Conservation (phyloP, 1,284 basidiomycete species). For the Tilletia setariae region DNA sequence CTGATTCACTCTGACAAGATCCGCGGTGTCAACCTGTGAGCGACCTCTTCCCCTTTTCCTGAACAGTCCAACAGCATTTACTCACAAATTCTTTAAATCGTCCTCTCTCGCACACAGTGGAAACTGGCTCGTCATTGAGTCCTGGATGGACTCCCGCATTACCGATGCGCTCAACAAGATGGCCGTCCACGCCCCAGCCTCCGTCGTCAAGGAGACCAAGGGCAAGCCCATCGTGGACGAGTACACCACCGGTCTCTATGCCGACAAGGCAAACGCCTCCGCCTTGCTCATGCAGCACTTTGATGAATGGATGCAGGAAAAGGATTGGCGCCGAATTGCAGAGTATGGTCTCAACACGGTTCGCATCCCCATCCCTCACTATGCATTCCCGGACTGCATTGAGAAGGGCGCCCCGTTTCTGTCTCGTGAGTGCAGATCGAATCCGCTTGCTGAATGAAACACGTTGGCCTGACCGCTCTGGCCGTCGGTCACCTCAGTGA, state of each 20-base stretch:
- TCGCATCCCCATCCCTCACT: constrained; percentile 17
- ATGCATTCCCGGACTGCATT: constrained; percentile 15
- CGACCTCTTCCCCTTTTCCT: background rate
- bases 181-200: constrained; percentile 36
- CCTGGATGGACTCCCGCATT: constrained; percentile 23
- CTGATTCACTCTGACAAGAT: constrained; percentile 8
- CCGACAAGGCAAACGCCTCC: background rate
- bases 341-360: constrained; percentile 24
- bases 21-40: constrained; percentile 14
- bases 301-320: constrained; percentile 17
- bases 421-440: background rate
- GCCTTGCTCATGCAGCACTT: constrained; percentile 13
- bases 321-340: constrained; percentile 21
- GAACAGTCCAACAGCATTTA: background rate
- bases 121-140: constrained; percentile 21
- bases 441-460: background rate
- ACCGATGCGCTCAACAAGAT: constrained; percentile 19
- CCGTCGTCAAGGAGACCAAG: constrained; percentile 17
- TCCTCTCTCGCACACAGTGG: background rate
- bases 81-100: background rate
- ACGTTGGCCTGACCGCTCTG: background rate
- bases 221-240: constrained; percentile 30
- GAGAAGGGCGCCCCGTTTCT: constrained; percentile 12
- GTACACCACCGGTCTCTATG: constrained; percentile 19
- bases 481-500: background rate